phyloP scores from a whole-genome alignment of 345 rosid species.

The Brassica incana region DNA sequence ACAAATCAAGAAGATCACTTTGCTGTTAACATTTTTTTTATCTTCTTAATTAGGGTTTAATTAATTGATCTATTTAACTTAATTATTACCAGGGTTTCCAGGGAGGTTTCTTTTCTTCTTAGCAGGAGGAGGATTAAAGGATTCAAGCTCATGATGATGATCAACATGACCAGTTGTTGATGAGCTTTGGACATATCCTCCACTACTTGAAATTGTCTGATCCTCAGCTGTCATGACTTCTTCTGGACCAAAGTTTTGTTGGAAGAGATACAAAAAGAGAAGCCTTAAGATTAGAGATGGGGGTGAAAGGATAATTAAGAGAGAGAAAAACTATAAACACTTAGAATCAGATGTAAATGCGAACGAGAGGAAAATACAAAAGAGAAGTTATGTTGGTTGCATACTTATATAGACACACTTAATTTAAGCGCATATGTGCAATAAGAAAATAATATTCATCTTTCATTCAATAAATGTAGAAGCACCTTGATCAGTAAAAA shows the following conservation, averaged over 20 bases:
- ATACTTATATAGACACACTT: slow-evolving; percentile 23
- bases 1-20: slow-evolving; percentile 15
- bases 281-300: slow-evolving; percentile 1
- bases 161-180: slow-evolving; percentile 27
- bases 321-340: background rate
- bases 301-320: background rate
- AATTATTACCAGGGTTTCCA: slow-evolving; percentile 77
- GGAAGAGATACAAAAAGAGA: slow-evolving; percentile 5
- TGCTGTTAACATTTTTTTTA: background rate
- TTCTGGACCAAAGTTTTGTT: slow-evolving; percentile 19
- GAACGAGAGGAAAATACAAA: slow-evolving; percentile 27
- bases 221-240: slow-evolving; percentile 33
- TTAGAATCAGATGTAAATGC: slow-evolving; percentile 11
- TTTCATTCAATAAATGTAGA: background rate
- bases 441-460: background rate
- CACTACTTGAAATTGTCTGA: slow-evolving; percentile 32
- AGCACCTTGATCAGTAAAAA: slow-evolving; percentile 27
- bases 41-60: slow-evolving; percentile 20
- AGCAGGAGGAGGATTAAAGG: slow-evolving; percentile 44
- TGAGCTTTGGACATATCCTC: slow-evolving; percentile 36
- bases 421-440: slow-evolving; percentile 5
- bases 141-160: slow-evolving; percentile 35
- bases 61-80: background rate
- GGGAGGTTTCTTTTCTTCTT: slow-evolving; percentile 97
- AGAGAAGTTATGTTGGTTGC: slow-evolving; percentile 28